These are phyloP conservation scores for Fusarium oxysporum DNA, from an alignment of 2,329 filamentous ascomycete genomes.

Conservation along the genomic window DNA sequence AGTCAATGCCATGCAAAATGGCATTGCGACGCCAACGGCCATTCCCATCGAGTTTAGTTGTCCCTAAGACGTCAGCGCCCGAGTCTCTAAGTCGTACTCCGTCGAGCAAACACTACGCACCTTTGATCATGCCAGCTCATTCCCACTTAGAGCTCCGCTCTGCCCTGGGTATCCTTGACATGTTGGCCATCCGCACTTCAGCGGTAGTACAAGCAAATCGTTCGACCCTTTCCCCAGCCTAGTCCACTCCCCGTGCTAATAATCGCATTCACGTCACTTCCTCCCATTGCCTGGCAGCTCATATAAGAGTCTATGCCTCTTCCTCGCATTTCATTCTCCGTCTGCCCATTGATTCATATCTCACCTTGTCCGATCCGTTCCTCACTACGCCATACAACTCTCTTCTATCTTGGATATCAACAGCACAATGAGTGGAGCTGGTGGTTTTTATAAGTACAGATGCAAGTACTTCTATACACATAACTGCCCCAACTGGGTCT, in stretches of 20 bases:
- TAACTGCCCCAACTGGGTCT: conserved; percentile 66
- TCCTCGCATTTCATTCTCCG: conserved; percentile 27
- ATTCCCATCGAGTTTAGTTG: conserved; percentile 46
- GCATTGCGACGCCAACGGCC: conserved; percentile 46
- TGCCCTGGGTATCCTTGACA: conserved; percentile 44
- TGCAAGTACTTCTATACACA: conserved; percentile 67
- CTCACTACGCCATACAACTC: conserved; percentile 2
- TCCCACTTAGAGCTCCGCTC: conserved; percentile 43
- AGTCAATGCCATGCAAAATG: conserved; percentile 46
- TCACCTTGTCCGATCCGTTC: conserved; percentile 14
- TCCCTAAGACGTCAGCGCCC: conserved; percentile 44
- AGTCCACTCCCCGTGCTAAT: conserved; percentile 39
- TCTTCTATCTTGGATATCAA: conserved; percentile 19
- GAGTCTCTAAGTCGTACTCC: conserved; percentile 32
- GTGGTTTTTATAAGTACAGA: conserved; percentile 64
- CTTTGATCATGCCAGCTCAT: conserved; percentile 46
- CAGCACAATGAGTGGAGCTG: conserved; percentile 50
- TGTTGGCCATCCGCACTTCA: conserved; percentile 43
- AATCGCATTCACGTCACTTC: conserved; percentile 42
- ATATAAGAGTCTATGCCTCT: conserved; percentile 40
- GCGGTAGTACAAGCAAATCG: conserved; percentile 45
- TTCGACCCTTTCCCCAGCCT: conserved; percentile 44
- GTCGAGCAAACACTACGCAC: conserved; percentile 42
- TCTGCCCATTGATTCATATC: conserved; percentile 26
- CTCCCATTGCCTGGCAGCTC: conserved; percentile 35